Percentiles rank a stretch among this genome's conserved stretches.
phyloP scores from a whole-genome alignment of 495 filamentous ascomycete species.

The Opeltia flavorubescens region DNA sequence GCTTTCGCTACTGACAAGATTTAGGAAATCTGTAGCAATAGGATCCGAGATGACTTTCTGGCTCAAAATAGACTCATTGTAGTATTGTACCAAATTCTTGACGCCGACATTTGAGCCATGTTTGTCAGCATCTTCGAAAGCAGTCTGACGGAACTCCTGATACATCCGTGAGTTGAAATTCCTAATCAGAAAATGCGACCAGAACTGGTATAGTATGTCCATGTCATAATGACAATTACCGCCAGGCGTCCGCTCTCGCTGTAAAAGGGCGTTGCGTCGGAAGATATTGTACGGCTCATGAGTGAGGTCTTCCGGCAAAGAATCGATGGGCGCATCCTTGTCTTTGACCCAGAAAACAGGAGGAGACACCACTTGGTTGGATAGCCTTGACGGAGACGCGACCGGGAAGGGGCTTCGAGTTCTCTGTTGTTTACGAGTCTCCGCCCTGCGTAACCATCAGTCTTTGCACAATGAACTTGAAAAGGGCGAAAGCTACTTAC shows the following conservation, averaged over 20 bases:
- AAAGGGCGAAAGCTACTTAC: slow-evolving; percentile 14
- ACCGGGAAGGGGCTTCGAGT: slow-evolving; percentile 13
- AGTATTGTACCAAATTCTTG: slow-evolving; percentile 42
- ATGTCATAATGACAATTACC: slow-evolving; percentile 44
- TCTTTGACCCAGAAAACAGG: slow-evolving; percentile 35
- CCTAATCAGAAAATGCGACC: slow-evolving; percentile 60
- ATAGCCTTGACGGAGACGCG: slow-evolving; percentile 6
- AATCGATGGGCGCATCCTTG: slow-evolving; percentile 23
- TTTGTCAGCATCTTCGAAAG: slow-evolving; percentile 48
- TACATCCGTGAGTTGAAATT: slow-evolving; percentile 74
- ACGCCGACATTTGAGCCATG: slow-evolving; percentile 36
- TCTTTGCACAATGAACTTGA: not conserved
- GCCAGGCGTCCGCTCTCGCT: slow-evolving; percentile 34
- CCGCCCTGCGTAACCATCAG: slow-evolving; percentile 6
- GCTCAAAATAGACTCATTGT: slow-evolving; percentile 37
- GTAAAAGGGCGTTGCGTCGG: slow-evolving; percentile 39
- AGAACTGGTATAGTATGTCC: slow-evolving; percentile 59
- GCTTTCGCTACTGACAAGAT: slow-evolving; percentile 32
- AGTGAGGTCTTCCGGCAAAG: slow-evolving; percentile 27
- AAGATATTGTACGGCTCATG: slow-evolving; percentile 42
- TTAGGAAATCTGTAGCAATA: slow-evolving; percentile 39
- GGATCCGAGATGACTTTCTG: slow-evolving; percentile 32
- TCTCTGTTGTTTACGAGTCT: slow-evolving; percentile 7
- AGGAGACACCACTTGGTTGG: slow-evolving; percentile 11
- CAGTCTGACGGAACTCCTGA: slow-evolving; percentile 57